Conservation (phyloP, 257 asterid species). For the Haberlea rhodopensis region DNA sequence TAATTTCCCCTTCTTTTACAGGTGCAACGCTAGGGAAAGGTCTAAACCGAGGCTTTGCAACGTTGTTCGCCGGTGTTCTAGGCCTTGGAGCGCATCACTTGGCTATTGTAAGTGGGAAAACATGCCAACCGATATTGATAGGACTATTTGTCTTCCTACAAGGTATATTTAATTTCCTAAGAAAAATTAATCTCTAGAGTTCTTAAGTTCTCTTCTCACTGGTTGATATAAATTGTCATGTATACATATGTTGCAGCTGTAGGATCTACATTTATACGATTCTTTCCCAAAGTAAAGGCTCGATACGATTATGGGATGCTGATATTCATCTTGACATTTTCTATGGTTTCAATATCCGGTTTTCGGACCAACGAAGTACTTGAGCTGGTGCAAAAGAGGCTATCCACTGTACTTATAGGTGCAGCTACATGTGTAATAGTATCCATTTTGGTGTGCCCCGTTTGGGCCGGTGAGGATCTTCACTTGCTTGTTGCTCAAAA, state of each 20-base stretch:
- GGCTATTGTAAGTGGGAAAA: conserved; percentile 50
- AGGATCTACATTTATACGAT: conserved; percentile 60
- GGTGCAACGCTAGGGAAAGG: conserved; percentile 86
- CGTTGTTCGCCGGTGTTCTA: conserved; percentile 60
- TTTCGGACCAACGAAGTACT: conserved; percentile 46
- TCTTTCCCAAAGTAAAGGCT: conserved; percentile 70
- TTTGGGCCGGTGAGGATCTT: conserved; percentile 84
- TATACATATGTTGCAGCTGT: conserved; percentile 46
- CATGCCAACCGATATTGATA: conserved; percentile 60
- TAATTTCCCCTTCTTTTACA: conserved; percentile 12
- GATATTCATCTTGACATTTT: conserved; percentile 68
- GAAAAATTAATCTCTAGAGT: background rate
- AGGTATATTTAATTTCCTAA: conserved; percentile 36
- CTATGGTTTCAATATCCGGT: conserved; percentile 65
- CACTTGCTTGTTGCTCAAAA: conserved; percentile 55
- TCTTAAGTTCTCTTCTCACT: conserved; percentile 2
- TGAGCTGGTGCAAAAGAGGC: conserved; percentile 49
- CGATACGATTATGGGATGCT: conserved; percentile 77
- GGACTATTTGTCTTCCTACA: conserved; percentile 66
- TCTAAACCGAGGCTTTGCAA: conserved; percentile 69
- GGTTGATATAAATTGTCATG: background rate
- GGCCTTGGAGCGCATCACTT: conserved; percentile 72
- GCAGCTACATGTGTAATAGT: conserved; percentile 53
- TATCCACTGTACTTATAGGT: conserved; percentile 60
- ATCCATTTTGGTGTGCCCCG: conserved; percentile 59